Evolutionary conservation across 148 eudicot genomes (phyloP).

Genomic region (Spergularia marina): DNA sequence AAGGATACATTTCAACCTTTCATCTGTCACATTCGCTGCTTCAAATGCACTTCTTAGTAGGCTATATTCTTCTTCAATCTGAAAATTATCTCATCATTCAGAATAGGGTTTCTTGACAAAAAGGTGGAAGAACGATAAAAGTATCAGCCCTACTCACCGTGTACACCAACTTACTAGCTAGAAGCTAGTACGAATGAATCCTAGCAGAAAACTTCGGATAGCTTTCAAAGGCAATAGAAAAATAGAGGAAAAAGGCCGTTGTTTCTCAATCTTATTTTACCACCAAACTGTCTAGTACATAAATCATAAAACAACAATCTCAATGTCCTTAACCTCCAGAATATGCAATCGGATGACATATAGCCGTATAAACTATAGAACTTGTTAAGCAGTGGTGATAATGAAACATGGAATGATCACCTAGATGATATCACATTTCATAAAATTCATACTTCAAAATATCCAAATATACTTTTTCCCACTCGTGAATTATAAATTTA

Average conservation of each 20-base stretch:
- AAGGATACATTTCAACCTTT: constrained; percentile 74
- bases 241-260: no score
- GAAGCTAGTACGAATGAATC: not conserved
- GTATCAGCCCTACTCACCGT: not conserved
- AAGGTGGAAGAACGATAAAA: not conserved
- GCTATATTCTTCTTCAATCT: constrained; percentile 73
- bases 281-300: no score
- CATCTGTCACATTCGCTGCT: constrained; percentile 38
- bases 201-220: not conserved
- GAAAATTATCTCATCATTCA: constrained; percentile 21
- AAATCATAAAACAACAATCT: no score
- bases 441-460: not conserved
- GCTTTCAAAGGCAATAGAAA: not conserved
- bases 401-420: not conserved
- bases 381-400: not conserved
- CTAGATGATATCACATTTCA: no score
- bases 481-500: no score
- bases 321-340: no score
- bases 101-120: not conserved
- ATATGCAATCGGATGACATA: not conserved
- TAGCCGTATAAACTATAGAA: not conserved
- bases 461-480: not conserved
- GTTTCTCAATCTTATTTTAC: no score
- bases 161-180: not conserved
- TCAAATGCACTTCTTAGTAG: constrained; percentile 59